Evolutionary conservation across 441 rosid species (phyloP).

Genomic region (Pelargonium fulgidum): DNA sequence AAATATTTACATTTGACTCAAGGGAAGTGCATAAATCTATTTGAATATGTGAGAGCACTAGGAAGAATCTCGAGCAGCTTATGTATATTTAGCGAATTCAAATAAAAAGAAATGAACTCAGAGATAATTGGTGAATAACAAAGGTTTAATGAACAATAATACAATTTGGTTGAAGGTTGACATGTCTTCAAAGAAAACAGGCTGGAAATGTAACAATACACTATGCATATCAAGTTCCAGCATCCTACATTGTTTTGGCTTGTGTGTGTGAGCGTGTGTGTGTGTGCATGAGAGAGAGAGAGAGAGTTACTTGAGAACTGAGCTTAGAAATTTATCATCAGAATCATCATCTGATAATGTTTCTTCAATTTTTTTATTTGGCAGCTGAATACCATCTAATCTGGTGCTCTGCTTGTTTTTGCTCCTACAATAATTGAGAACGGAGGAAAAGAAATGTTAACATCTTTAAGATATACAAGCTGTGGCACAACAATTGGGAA

Average conservation of each 20-base stretch:
- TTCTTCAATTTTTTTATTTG: not conserved
- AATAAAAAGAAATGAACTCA: not conserved
- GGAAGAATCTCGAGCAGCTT: slow-evolving; percentile 4
- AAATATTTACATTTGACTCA: not conserved
- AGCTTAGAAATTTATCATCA: slow-evolving; percentile 1
- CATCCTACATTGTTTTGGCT: not conserved
- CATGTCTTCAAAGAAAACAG: not conserved
- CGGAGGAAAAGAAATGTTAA: slow-evolving; percentile 3
- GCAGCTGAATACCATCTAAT: not conserved
- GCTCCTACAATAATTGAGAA: slow-evolving; percentile 2
- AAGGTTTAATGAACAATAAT: not conserved
- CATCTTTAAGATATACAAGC: not conserved
- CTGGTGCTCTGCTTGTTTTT: slow-evolving; percentile 2
- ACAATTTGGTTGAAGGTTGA: not conserved
- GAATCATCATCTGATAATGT: not conserved
- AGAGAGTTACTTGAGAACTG: slow-evolving; percentile 6
- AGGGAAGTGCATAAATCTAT: not conserved
- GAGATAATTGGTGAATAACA: not conserved
- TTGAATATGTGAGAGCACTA: not conserved
- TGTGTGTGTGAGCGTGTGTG: not conserved
- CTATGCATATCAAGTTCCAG: not conserved
- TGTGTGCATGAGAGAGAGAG: not conserved
- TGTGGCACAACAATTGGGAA: not conserved
- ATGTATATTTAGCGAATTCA: not conserved
- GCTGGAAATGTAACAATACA: not conserved